Base-by-base conservation (phyloP, 2,329 filamentous ascomycete species). In the Ceratocystis destructans region DNA sequence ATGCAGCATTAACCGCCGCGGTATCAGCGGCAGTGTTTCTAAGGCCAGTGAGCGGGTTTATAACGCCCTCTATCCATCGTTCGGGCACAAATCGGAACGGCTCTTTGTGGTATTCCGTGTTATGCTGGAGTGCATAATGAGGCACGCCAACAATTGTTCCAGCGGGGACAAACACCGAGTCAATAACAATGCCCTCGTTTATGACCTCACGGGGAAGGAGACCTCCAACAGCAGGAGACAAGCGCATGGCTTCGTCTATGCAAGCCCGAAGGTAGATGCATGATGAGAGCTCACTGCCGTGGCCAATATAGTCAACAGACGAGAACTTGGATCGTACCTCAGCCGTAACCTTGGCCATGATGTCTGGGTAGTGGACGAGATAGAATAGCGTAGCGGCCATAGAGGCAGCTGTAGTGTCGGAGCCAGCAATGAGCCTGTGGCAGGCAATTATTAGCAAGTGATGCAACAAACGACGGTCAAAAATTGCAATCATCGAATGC, bases 321-420 rank as follows among this genome's bases (percentile, higher is more conserved):
- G 68, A 66, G 71, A 87, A 87, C 68, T 74, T 76, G 68, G 68
- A 65, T 68, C 83, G 80, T 44, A 87, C 76, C 71, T 86, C 83
- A 5, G 75, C 73, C 1, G 75, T 79, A 1, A 76, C 81, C 64
- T 74, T 78, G 25, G 75, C 71, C 2, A 86, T 76, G 0, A 79
- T 78, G 0, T 72, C 71, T 0, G 79, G 75, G 74, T 78, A 79
- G 66, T 82, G 82, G 41, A 80, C 79, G 20, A 87, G 80, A 73
- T 87, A 86, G 75, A 86, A 87, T 10, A 86, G 70, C 0, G 83
- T 83, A 1, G 82, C 81, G 2, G 84, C 81, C 79, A 85, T 77
- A 74, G 85, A 84, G 0, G 85, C 89, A 0, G 85, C 87, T 0
- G 86, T 89, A 0, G 87, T 89, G 72, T 89, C 87, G 33, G 85